Base-by-base conservation (phyloP, 2,329 filamentous ascomycete species). In the Neofusicoccum cordaticola region DNA sequence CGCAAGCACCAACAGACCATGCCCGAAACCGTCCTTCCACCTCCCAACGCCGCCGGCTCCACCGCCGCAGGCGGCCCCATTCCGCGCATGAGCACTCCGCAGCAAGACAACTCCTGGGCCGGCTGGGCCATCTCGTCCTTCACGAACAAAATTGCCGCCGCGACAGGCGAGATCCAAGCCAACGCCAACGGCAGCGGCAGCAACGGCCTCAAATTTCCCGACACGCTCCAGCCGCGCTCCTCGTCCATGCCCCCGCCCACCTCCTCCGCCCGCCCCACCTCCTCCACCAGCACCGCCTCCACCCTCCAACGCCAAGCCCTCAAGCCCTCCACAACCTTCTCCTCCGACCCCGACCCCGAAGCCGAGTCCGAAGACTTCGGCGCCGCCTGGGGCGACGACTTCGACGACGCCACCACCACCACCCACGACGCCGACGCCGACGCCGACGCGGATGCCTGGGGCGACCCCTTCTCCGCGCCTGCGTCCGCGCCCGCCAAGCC, bases 61-160 rank as follows among this genome's bases (percentile, higher is more conserved):
- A 76, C 83, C 12, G 78, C 82, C 27, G 80, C 81, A 78, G 66
- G 68, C 67, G 67, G 67, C 69, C 76, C 79, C 45, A 84, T 85
- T 0, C 89, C 91, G 1, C 86, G 92, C 39, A 95, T 96, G 83
- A 88, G 89, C 67, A 95, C 91, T 1, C 89, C 92, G 1, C 90
- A 92, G 66, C 86, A 84, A 44, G 84, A 89, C 45, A 82, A 84
- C 22, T 88, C 88, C 2, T 98, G 95, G 95, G 88, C 95, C 1
- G 95, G 95, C 12, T 99, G 95, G 95, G 95, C 95, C 1, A 97
- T 99, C 63, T 98, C 95, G 0, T 97, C 93, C 1, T 99, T 99
- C 74, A 98, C 95, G 1, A 98, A 98, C 78, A 97, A 97, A 72
- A 77, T 98, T 12, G 89, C 92, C 1, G 80, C 90, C 0, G 93